Conservation (phyloP, 345 rosid genomes). For the Cardamine occulta region DNA sequence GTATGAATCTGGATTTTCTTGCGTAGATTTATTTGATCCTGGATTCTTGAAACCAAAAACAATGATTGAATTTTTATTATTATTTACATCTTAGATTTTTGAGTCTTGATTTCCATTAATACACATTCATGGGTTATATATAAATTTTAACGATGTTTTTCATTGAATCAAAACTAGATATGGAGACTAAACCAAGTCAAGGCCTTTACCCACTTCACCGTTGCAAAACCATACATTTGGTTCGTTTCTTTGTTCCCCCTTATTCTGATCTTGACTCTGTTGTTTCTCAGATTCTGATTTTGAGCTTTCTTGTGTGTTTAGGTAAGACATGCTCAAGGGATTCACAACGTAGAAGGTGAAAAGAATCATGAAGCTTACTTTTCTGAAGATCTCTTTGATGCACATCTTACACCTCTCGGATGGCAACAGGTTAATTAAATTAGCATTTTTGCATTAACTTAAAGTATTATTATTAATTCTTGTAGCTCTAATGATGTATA, state of each 20-base stretch:
- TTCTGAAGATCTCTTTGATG: slow-evolving; percentile 75
- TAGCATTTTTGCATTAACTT: background rate
- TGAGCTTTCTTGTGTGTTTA: slow-evolving; percentile 23
- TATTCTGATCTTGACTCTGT: background rate
- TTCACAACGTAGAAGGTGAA: slow-evolving; percentile 84
- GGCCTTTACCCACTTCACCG: slow-evolving; percentile 70
- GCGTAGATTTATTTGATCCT: background rate
- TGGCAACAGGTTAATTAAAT: slow-evolving; percentile 70
- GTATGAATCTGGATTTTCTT: slow-evolving; percentile 10
- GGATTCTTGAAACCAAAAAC: background rate
- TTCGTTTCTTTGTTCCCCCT: slow-evolving; percentile 36
- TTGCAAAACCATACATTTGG: slow-evolving; percentile 80
- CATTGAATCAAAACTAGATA: slow-evolving; percentile 35
- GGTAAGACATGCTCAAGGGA: slow-evolving; percentile 95
- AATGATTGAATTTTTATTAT: background rate
- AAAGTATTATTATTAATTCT: too few relatives aligned
- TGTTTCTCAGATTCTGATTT: slow-evolving; percentile 1
- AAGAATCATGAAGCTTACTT: slow-evolving; percentile 51
- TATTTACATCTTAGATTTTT: background rate
- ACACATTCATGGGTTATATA: background rate
- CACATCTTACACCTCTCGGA: slow-evolving; percentile 82
- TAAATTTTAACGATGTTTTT: slow-evolving; percentile 1
- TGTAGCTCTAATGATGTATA: background rate
- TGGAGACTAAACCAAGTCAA: slow-evolving; percentile 51
- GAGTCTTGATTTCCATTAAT: background rate